Conservation (phyloP, 2,329 filamentous ascomycete genomes). For the Aspergillus pseudotamarii region DNA sequence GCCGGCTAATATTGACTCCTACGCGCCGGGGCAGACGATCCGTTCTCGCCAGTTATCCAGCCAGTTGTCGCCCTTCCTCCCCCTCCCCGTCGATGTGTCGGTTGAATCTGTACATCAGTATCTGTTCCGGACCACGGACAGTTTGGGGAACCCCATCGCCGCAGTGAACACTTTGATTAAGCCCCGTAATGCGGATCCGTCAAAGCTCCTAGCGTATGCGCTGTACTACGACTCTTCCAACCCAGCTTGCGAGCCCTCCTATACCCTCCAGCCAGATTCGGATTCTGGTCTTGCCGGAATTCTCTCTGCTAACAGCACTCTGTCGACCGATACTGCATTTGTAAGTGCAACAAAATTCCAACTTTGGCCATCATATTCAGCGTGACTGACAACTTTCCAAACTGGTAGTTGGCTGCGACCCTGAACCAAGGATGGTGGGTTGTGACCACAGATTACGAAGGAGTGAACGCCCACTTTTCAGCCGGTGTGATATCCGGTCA, state of each 20-base stretch:
- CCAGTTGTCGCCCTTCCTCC: constrained; percentile 13
- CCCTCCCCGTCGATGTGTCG: constrained; percentile 15
- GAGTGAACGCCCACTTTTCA: constrained; percentile 45
- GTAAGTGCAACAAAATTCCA: background rate
- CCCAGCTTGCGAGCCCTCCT: constrained; percentile 24
- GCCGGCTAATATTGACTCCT: constrained; percentile 18
- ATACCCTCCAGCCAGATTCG: constrained; percentile 17
- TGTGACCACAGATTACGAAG: constrained; percentile 51
- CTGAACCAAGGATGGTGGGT: constrained; percentile 51
- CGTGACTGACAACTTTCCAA: constrained; percentile 20
- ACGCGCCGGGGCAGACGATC: constrained; percentile 17
- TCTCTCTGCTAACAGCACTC: constrained; percentile 30
- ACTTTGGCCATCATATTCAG: constrained; percentile 24
- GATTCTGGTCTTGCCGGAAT: background rate
- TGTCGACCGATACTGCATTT: constrained; percentile 12
- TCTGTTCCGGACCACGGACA: constrained; percentile 22
- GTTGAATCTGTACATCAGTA: constrained; percentile 20
- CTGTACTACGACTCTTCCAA: constrained; percentile 29
- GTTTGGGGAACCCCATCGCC: constrained; percentile 17
- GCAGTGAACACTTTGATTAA: constrained; percentile 42
- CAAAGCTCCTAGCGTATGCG: constrained; percentile 44
- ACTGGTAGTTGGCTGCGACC: constrained; percentile 28
- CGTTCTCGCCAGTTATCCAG: constrained; percentile 17
- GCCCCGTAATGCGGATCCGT: constrained; percentile 28
- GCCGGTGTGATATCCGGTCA: constrained; percentile 46